phyloP scores from a whole-genome alignment of 75 land plant genomes.

The Chamaecyparis obtusa region DNA sequence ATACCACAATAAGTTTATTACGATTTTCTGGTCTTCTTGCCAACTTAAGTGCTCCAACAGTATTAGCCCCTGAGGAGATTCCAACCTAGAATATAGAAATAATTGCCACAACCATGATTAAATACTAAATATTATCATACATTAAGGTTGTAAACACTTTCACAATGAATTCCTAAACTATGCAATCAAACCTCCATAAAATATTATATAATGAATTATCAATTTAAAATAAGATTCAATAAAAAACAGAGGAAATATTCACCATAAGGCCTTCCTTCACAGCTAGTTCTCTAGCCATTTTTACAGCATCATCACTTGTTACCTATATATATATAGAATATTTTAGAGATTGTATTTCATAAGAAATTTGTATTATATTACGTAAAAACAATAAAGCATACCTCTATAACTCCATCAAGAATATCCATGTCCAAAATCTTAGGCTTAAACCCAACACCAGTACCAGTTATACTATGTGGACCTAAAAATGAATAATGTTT shows the following conservation, averaged over 20 bases:
- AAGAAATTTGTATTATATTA: too few relatives aligned
- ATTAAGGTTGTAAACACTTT: too few relatives aligned
- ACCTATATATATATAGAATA: constrained; percentile 32
- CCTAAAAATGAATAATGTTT: constrained; percentile 29
- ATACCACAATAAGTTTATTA: constrained; percentile 82
- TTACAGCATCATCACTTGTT: constrained; percentile 70
- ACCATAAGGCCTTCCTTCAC: not conserved
- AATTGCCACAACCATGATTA: not conserved
- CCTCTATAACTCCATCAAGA: constrained; percentile 78
- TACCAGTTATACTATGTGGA: constrained; percentile 79
- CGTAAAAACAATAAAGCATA: constrained; percentile 10
- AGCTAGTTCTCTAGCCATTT: constrained; percentile 75
- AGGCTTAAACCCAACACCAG: constrained; percentile 87
- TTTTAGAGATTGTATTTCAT: too few relatives aligned
- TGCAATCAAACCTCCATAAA: too few relatives aligned
- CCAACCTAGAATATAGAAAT: constrained; percentile 48
- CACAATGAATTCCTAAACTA: too few relatives aligned
- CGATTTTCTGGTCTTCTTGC: constrained; percentile 74
- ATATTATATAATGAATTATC: too few relatives aligned
- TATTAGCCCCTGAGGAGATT: constrained; percentile 86
- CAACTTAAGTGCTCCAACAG: constrained; percentile 70
- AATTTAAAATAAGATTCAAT: too few relatives aligned
- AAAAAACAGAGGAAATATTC: too few relatives aligned
- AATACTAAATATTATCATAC: too few relatives aligned
- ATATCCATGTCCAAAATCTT: constrained; percentile 76